Conservation (phyloP, 1,284 basidiomycete genomes). For the Apiotrichum montevideense region DNA sequence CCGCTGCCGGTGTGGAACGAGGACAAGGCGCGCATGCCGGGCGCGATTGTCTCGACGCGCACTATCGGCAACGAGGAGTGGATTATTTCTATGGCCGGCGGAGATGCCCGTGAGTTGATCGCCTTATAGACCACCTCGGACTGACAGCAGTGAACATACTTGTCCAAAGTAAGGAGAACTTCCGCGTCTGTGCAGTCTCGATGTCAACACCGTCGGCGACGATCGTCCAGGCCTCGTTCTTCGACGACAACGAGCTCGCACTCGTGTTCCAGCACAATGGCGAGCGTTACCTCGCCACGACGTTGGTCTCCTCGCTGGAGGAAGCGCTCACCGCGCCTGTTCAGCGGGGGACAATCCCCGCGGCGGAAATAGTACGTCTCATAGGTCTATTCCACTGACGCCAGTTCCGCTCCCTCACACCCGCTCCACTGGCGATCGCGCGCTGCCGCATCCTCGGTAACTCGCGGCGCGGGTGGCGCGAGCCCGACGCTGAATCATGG, state of each 20-base stretch:
- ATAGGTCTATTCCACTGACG: too few relatives aligned
- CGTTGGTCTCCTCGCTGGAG: not conserved
- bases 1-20: not conserved
- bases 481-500: constrained; percentile 4
- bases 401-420: not conserved
- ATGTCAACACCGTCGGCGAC: not conserved
- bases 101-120: not conserved
- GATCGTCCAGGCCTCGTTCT: constrained; percentile 25
- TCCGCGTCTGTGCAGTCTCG: not conserved
- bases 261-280: constrained; percentile 20
- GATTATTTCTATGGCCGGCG: not conserved
- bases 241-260: constrained; percentile 36
- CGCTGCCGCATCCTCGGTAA: constrained; percentile 16
- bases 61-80: constrained; percentile 3
- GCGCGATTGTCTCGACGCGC: not conserved
- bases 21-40: not conserved
- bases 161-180: not conserved
- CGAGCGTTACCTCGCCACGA: constrained; percentile 21
- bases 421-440: constrained; percentile 1
- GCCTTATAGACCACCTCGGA: not conserved
- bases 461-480: not conserved
- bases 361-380: not conserved
- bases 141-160: constrained; percentile 7
- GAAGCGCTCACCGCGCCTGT: not conserved
- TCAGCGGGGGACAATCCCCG: not conserved